Percentiles rank a stretch among this genome's conserved stretches.
Conservation (phyloP, 805 yeast genomes). For the Novakomyces olei region DNA sequence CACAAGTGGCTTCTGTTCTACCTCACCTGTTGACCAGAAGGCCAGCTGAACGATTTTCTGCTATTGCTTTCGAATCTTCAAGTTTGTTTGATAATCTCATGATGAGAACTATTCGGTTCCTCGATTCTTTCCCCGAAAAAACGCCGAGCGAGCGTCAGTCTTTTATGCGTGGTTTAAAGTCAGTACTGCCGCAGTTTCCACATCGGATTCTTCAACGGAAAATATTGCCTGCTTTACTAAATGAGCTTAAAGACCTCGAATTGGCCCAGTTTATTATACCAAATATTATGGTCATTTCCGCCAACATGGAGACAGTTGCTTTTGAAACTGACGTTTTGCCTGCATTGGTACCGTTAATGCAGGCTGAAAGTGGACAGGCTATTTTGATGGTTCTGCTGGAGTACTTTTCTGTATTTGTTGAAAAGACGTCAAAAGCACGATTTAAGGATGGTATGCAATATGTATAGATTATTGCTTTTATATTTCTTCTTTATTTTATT, state of each 20-base stretch:
- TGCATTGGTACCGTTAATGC: slow-evolving; percentile 31
- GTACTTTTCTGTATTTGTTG: too few relatives aligned
- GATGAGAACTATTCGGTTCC: slow-evolving; percentile 52
- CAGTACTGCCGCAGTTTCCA: slow-evolving; percentile 36
- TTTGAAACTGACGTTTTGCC: slow-evolving; percentile 53
- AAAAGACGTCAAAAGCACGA: too few relatives aligned
- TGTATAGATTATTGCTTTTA: too few relatives aligned
- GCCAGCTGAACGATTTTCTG: slow-evolving; percentile 33
- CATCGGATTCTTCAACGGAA: slow-evolving; percentile 37
- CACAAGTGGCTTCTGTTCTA: slow-evolving; percentile 26
- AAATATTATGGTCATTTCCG: slow-evolving; percentile 40
- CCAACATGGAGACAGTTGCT: slow-evolving; percentile 46
- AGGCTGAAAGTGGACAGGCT: slow-evolving; percentile 37
- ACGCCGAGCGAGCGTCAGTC: slow-evolving; percentile 40
- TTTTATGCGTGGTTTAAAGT: slow-evolving; percentile 43
- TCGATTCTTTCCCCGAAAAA: slow-evolving; percentile 68
- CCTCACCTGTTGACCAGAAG: slow-evolving; percentile 33
- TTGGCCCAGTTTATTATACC: slow-evolving; percentile 28
- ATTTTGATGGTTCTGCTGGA: too few relatives aligned
- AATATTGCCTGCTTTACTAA: slow-evolving; percentile 46
- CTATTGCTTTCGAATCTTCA: slow-evolving; percentile 49
- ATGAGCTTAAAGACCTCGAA: slow-evolving; percentile 21
- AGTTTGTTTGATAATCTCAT: slow-evolving; percentile 64
- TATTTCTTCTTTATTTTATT: too few relatives aligned
- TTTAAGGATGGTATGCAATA: too few relatives aligned